Percentiles rank a stretch among this genome's conserved stretches.
These are phyloP conservation scores for Yamadazyma blattariae DNA, from an alignment of 1,139 yeast genomes.

Conservation along the genomic window DNA sequence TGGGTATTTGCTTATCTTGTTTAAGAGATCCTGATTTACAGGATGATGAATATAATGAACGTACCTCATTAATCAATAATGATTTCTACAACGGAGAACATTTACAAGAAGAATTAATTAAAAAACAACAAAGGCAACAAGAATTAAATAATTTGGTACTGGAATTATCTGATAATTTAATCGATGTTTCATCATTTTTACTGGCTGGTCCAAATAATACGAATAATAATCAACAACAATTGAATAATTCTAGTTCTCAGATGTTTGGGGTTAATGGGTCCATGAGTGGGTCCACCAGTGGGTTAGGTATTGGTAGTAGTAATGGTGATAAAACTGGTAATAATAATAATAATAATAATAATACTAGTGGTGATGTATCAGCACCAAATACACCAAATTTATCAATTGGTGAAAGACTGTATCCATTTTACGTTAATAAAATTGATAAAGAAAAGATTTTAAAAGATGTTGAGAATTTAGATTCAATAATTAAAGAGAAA, in stretches of 20 bases:
- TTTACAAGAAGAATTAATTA: slow-evolving; percentile 37
- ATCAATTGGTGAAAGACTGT: slow-evolving; percentile 8
- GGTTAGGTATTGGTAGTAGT: too few relatives aligned
- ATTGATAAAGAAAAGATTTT: slow-evolving; percentile 22
- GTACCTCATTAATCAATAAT: slow-evolving; percentile 31
- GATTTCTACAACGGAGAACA: slow-evolving; percentile 32
- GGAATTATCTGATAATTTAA: slow-evolving; percentile 42
- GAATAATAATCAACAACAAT: not conserved
- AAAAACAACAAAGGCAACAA: slow-evolving; percentile 43
- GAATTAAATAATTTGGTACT: slow-evolving; percentile 42
- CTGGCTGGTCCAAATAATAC: slow-evolving; percentile 6
- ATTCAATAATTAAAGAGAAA: slow-evolving; percentile 17
- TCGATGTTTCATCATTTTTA: slow-evolving; percentile 43
- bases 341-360: not conserved
- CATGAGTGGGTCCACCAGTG: too few relatives aligned
- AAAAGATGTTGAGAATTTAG: slow-evolving; percentile 17
- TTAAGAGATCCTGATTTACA: slow-evolving; percentile 31
- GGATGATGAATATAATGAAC: slow-evolving; percentile 39
- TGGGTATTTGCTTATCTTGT: slow-evolving; percentile 55
- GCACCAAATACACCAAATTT: slow-evolving; percentile 1
- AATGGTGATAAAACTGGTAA: too few relatives aligned
- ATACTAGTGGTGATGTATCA: too few relatives aligned
- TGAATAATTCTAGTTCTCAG: not conserved
- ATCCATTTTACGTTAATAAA: slow-evolving; percentile 14
- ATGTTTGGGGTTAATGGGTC: too few relatives aligned